These are phyloP conservation scores for Saturnispora besseyi DNA, from an alignment of 805 yeast genomes.

Conservation along the genomic window DNA sequence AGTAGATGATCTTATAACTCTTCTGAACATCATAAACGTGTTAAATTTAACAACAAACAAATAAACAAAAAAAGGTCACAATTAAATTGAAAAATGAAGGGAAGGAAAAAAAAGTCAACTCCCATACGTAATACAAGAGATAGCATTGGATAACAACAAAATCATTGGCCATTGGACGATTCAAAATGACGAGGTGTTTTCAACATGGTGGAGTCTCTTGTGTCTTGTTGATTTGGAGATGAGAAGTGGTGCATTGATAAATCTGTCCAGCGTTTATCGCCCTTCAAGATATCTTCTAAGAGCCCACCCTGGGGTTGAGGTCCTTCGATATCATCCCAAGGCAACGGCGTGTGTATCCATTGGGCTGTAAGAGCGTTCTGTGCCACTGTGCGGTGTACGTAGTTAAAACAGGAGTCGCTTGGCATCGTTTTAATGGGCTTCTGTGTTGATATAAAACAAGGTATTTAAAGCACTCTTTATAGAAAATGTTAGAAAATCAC, in stretches of 20 bases:
- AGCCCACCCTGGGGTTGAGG: neutral
- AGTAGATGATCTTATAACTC: neutral
- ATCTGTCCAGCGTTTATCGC: neutral
- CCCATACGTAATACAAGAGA: neutral
- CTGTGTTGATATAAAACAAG: neutral
- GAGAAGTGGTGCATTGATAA: neutral
- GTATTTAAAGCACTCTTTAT: too few relatives aligned
- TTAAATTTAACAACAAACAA: neutral
- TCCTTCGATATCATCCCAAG: constrained; percentile 5
- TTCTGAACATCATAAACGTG: neutral
- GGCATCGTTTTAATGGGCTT: neutral
- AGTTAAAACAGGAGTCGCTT: neutral
- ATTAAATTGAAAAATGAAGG: neutral
- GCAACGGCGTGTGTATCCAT: neutral
- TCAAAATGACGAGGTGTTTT: neutral
- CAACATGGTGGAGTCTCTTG: neutral
- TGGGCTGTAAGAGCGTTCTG: neutral
- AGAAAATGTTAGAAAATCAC: neutral
- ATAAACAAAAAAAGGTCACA: neutral
- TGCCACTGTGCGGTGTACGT: neutral
- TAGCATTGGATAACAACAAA: neutral
- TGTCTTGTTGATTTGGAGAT: neutral
- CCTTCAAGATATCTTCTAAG: neutral
- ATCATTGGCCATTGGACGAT: neutral
- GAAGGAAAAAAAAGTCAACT: neutral